Evolutionary conservation across 73 alveolate genomes (phyloP).

Genomic region (Paramecium primaurelia): DNA sequence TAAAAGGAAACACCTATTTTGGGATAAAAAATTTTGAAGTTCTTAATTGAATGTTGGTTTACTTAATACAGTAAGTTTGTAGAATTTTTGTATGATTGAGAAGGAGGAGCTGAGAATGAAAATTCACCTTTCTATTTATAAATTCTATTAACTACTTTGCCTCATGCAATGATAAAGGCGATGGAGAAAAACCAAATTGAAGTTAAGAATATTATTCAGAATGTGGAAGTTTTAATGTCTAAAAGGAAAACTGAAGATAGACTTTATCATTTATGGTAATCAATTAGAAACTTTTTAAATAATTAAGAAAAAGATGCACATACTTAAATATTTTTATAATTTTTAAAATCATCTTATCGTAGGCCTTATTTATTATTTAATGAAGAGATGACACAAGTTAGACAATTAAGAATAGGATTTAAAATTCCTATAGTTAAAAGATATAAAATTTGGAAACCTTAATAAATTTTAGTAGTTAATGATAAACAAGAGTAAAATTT

Average conservation of each 20-base stretch:
- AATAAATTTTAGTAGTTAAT: neutral
- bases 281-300: neutral
- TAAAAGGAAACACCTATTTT: neutral
- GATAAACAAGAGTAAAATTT: neutral
- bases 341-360: neutral
- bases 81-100: neutral
- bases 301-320: slow-evolving; percentile 1
- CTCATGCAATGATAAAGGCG: slow-evolving; percentile 7
- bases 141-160: neutral
- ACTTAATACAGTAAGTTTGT: neutral
- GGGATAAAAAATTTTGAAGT: neutral
- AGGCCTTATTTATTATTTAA: slow-evolving; percentile 34
- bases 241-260: slow-evolving; percentile 1
- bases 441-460: neutral
- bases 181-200: slow-evolving; percentile 24
- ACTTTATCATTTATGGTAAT: neutral
- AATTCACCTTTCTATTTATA: neutral
- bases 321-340: neutral
- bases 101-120: slow-evolving; percentile 32
- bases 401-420: neutral
- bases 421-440: slow-evolving; percentile 25
- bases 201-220: neutral
- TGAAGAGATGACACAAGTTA: neutral
- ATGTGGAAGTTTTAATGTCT: neutral
- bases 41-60: slow-evolving; percentile 10